Evolutionary conservation across 345 rosid species (phyloP).

Genomic region (Eucalyptus pauciflora): DNA sequence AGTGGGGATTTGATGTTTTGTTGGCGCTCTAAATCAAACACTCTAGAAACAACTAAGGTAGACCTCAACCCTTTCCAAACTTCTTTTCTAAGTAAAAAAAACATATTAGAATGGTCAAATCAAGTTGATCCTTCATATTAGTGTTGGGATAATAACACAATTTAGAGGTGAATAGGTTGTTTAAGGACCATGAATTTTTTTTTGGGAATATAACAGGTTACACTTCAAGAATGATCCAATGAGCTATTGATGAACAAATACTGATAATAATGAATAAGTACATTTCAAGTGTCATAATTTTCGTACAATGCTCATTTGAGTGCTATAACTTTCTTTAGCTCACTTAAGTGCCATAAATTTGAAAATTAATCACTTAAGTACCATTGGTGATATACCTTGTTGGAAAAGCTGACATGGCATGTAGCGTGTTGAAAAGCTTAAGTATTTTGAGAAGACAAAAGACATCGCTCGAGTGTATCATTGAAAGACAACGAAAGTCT

Average conservation of each 20-base stretch:
- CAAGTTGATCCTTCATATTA: background rate
- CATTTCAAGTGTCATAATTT: too few relatives aligned
- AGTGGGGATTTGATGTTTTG: background rate
- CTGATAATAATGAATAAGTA: too few relatives aligned
- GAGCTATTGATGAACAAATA: background rate
- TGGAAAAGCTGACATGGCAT: too few relatives aligned
- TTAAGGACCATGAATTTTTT: background rate
- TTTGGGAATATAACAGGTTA: background rate
- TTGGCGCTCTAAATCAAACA: background rate
- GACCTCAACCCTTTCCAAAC: background rate
- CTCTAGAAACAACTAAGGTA: background rate
- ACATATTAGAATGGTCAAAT: background rate
- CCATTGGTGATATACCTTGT: too few relatives aligned
- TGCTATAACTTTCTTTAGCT: too few relatives aligned
- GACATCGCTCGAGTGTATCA: too few relatives aligned
- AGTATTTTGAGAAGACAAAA: too few relatives aligned
- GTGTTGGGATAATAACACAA: background rate
- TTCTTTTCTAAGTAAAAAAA: background rate
- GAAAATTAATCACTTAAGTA: too few relatives aligned
- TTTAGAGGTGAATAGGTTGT: background rate
- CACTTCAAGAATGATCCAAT: background rate
- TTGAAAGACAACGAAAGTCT: too few relatives aligned
- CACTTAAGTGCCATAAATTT: too few relatives aligned
- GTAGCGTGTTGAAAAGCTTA: too few relatives aligned
- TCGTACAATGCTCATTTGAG: too few relatives aligned